phyloP scores from a whole-genome alignment of 2,329 filamentous ascomycete genomes.

The Pseudogymnoascus sp. region DNA sequence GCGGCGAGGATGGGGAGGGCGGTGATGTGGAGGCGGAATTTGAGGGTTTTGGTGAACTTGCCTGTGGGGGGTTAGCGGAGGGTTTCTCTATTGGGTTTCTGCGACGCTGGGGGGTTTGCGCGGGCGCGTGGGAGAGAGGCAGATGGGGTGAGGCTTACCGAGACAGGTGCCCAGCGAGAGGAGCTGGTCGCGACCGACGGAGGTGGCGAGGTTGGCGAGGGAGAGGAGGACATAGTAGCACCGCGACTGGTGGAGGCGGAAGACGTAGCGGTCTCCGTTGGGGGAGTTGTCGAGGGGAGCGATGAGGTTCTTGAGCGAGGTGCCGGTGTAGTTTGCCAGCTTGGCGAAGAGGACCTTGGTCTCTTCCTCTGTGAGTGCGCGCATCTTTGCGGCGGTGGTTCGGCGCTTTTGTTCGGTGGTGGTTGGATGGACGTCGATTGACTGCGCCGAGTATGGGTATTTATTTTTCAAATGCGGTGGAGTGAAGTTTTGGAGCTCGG shows the following conservation, averaged over 20 bases:
- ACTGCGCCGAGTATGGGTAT: slow-evolving; percentile 1
- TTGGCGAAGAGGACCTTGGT: slow-evolving; percentile 81
- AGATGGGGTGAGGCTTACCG: slow-evolving; percentile 32
- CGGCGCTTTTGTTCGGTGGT: not conserved
- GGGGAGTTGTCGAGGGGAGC: slow-evolving; percentile 59
- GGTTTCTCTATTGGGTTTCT: not conserved
- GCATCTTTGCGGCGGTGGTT: slow-evolving; percentile 43
- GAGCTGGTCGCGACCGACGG: slow-evolving; percentile 70
- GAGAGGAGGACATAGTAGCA: slow-evolving; percentile 90
- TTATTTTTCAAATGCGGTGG: not conserved
- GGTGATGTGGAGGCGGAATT: slow-evolving; percentile 91
- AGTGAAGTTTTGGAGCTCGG: not conserved
- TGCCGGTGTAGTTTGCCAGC: slow-evolving; percentile 86
- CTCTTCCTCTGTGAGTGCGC: slow-evolving; percentile 70
- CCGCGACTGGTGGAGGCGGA: slow-evolving; percentile 71
- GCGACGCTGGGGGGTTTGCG: no score
- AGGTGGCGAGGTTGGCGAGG: slow-evolving; percentile 84
- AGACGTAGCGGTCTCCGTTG: slow-evolving; percentile 71
- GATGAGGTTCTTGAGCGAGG: slow-evolving; percentile 77
- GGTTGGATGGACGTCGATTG: not conserved
- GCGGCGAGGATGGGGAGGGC: slow-evolving; percentile 76
- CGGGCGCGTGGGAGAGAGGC: not conserved
- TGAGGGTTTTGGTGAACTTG: slow-evolving; percentile 94
- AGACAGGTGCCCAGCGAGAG: slow-evolving; percentile 85
- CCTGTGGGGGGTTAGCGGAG: slow-evolving; percentile 39